Conservation (phyloP, 2,329 filamentous ascomycete species). For the Myriosclerotinia curreyana region DNA sequence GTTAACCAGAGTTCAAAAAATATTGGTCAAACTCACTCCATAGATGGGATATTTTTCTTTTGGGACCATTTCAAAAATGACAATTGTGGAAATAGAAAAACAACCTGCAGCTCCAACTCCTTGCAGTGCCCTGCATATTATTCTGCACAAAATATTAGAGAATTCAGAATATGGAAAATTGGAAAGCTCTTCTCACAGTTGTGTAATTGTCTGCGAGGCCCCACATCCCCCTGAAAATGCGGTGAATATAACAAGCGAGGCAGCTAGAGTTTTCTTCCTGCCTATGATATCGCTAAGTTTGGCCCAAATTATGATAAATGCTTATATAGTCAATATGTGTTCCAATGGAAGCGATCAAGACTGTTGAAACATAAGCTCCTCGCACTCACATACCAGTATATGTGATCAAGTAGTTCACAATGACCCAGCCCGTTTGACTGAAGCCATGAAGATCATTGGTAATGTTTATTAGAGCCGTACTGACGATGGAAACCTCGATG, state of each 20-base stretch:
- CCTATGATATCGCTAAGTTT: conserved; percentile 14
- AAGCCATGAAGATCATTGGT: conserved; percentile 14
- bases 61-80: conserved; percentile 8
- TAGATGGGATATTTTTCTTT: conserved; percentile 34
- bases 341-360: too few species aligned
- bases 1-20: conserved; percentile 13
- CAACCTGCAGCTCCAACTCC: conserved; percentile 50
- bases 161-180: neutral
- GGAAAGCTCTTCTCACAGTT: neutral
- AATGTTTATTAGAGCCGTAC: neutral
- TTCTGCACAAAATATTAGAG: conserved; percentile 5
- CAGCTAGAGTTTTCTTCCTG: neutral
- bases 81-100: conserved; percentile 30
- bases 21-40: neutral
- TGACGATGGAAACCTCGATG: neutral
- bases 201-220: conserved; percentile 1
- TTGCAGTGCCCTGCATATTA: conserved; percentile 28
- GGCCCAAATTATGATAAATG: conserved; percentile 13
- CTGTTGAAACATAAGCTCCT: neutral
- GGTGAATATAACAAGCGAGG: neutral
- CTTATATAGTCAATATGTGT: neutral
- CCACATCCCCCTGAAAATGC: conserved; percentile 15
- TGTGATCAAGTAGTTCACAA: neutral
- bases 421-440: neutral
- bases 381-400: conserved; percentile 8